Conservation (phyloP, 257 asterid genomes). For the Solanum chiquidenum region DNA sequence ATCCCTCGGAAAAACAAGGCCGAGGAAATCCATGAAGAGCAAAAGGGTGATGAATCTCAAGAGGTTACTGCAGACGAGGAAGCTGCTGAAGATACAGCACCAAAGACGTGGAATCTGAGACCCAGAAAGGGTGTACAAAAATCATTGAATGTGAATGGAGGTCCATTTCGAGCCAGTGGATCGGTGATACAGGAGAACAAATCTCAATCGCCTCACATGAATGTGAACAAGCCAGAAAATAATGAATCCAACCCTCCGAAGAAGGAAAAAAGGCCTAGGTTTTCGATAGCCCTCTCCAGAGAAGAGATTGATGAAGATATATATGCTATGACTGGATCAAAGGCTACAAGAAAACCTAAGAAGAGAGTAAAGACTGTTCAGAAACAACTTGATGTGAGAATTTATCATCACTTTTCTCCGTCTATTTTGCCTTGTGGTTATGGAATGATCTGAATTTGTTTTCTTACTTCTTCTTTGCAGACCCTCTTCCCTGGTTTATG, state of each 20-base stretch:
- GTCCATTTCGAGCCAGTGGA: background rate
- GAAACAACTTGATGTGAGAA: constrained; percentile 50
- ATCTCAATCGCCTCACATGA: constrained; percentile 30
- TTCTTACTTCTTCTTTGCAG: constrained; percentile 20
- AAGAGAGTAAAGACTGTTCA: constrained; percentile 41
- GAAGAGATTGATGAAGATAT: constrained; percentile 62
- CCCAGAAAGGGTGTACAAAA: constrained; percentile 29
- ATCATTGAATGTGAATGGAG: constrained; percentile 9
- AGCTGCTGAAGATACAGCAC: constrained; percentile 17
- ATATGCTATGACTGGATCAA: constrained; percentile 34
- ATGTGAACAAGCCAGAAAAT: constrained; percentile 17
- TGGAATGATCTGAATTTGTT: background rate
- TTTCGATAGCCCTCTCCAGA: constrained; percentile 23
- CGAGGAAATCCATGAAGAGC: background rate
- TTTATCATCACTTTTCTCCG: background rate
- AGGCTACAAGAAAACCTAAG: constrained; percentile 55
- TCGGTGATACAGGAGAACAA: constrained; percentile 13
- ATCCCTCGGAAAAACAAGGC: constrained; percentile 12
- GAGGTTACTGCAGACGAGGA: background rate
- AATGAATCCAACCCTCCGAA: constrained; percentile 17
- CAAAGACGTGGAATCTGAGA: constrained; percentile 51
- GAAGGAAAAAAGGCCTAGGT: constrained; percentile 22
- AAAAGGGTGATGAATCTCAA: background rate
- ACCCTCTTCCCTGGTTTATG: constrained; percentile 47
- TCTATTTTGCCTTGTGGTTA: background rate